Base-by-base conservation (phyloP, 1,139 yeast species). In the Blastobotrys apis region DNA sequence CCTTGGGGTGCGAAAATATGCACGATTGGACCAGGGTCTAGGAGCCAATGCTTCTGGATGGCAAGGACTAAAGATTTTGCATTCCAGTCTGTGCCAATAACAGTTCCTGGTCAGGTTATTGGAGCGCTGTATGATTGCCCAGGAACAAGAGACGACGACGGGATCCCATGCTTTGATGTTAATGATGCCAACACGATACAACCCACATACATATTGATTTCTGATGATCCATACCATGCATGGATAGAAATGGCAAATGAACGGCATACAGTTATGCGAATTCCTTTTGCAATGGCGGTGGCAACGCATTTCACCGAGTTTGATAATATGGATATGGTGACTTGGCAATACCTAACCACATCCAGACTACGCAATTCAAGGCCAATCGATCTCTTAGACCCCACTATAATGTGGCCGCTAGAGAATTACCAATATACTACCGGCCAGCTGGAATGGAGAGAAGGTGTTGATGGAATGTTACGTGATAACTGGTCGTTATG, bases 1-100 rank as follows among this genome's bases (percentile, higher is more conserved):
- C 47, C 50, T 3, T 57, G 61, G 61, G 56, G 56, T 4, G 47
- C 46, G 17, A 52, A 50, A 47, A 42, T 57, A 34, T 57, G 61
- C 39, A 46, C 55, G 9, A 27, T 33, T 12, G 41, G 36, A 9
- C 35, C 41, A 5, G 45, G 29, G 17, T 21, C 33, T 21, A 17
- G 20, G 8, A 29, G 19, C 10, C 25, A 21, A 23, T 43, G 45
- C 26, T 43, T 25, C 35, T 37, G 41, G 42, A 33, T 43, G 45
- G 34, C 42, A 5, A 16, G 45, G n/a, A 32, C 41, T 8, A 33
- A 25, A 16, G 34, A 37, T 12, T 43, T n/a, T 27, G 45, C 42
- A 3, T 33, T 33, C 22, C 45, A 34, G 21, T 16, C 41, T 2
- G 27, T 43, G 2, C 45, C 45, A 1, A 10, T 43, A 5, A 15